A percentile compares a stretch with the other conserved stretches of the same genome.
Evolutionary conservation across 768 basidiomycete species (phyloP).

Genomic region (Russula lepida): DNA sequence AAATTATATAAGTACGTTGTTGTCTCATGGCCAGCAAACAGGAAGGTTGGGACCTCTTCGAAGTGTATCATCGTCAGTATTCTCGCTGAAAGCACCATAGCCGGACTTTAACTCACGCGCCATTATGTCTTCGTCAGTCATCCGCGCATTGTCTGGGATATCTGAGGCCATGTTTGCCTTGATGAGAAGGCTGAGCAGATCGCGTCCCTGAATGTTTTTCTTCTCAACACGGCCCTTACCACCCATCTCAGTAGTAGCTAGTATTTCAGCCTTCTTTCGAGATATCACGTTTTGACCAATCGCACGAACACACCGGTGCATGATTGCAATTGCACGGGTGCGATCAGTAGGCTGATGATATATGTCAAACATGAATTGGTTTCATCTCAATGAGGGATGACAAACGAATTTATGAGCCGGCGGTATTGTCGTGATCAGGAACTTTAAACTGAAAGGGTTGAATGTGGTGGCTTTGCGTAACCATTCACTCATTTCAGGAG

Average conservation of each 20-base stretch:
- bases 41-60: conserved; percentile 52
- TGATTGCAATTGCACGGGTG: neutral
- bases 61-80: neutral
- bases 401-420: conserved; percentile 8
- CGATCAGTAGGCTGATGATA: conserved; percentile 4
- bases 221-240: conserved; percentile 27
- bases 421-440: conserved; percentile 4
- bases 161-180: conserved; percentile 59
- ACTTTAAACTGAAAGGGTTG: conserved; percentile 7
- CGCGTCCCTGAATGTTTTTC: conserved; percentile 33
- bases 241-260: conserved; percentile 23
- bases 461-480: conserved; percentile 5
- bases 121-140: conserved; percentile 57
- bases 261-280: conserved; percentile 30
- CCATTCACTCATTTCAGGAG: conserved; percentile 7
- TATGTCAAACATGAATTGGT: neutral
- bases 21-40: conserved; percentile 54
- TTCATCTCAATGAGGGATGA: neutral
- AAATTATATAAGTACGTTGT: conserved; percentile 33
- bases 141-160: conserved; percentile 41
- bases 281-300: conserved; percentile 27
- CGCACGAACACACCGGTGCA: conserved; percentile 17
- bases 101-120: conserved; percentile 33
- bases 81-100: neutral
- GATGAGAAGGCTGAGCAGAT: conserved; percentile 52